Percentiles rank a stretch among this genome's conserved stretches.
These are phyloP conservation scores for Aspergillus ochraceoroseus DNA, from an alignment of 2,329 filamentous ascomycete species.

Conservation along the genomic window DNA sequence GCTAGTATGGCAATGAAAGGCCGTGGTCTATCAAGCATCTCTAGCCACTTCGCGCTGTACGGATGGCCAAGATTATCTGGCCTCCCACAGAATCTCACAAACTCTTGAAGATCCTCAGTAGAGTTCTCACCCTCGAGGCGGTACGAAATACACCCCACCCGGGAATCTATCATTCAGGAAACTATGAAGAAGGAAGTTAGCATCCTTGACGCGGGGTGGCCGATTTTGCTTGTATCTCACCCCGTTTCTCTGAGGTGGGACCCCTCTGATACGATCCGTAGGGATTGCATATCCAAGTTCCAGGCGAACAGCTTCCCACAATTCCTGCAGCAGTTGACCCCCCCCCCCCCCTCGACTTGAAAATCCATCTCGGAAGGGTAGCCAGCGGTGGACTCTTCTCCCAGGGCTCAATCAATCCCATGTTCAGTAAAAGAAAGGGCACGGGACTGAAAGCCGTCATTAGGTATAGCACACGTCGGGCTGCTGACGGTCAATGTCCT, in stretches of 20 bases:
- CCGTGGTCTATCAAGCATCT: neutral
- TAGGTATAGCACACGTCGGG: conserved; percentile 1
- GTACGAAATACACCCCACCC: conserved; percentile 2
- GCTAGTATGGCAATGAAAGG: conserved; percentile 1
- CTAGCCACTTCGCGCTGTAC: conserved; percentile 5
- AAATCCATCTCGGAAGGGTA: conserved; percentile 4
- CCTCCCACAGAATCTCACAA: conserved; percentile 1
- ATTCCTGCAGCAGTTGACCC: conserved; percentile 6
- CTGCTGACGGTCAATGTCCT: neutral
- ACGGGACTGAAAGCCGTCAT: conserved; percentile 1
- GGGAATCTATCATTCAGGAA: conserved; percentile 4
- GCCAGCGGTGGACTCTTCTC: neutral
- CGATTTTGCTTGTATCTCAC: neutral
- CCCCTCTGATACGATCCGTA: neutral
- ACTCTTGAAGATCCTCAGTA: conserved; percentile 6
- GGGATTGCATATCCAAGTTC: neutral
- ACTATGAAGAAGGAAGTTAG: conserved; percentile 1
- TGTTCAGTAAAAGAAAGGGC: conserved; percentile 8
- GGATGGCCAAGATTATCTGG: neutral
- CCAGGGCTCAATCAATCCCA: conserved; percentile 7
- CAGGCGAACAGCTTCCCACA: conserved; percentile 1
- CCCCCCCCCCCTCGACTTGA: conserved; percentile 6
- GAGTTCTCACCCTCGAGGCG: neutral
- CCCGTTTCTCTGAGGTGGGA: neutral
- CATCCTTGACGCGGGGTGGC: conserved; percentile 1